Base-by-base conservation (phyloP, 441 rosid genomes). In the Codiaeum variegatum region DNA sequence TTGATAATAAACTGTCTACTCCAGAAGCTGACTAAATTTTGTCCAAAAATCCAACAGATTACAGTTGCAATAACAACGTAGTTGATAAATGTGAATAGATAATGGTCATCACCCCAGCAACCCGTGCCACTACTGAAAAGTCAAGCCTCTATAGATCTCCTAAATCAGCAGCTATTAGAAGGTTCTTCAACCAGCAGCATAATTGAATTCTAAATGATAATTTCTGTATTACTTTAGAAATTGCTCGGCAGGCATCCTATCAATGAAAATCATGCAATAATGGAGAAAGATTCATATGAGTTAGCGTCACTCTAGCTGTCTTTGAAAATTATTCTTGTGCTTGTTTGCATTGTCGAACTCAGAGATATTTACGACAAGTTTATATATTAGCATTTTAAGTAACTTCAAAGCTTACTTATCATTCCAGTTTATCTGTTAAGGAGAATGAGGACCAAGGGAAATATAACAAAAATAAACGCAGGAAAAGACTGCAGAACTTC, bases 1-100 rank as follows among this genome's bases (percentile, higher is more conserved):
- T 66, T 44, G 32, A 47, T 65, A 21, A 66, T 32, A 65, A 42
- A 63, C 18, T 26, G 28, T 28, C 3, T 34, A 34, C 32, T 42
- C 9, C 13, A 56, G 52, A 42, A 32, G 51, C 63, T 62, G 15
- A 40, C 47, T 69, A 32, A 73, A 67, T 62, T 38, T 23, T 79
- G n/a, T 60, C 44, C 49, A 44, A 71, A 75, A 66, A 76, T 63
- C 71, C 70, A 72, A 66, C 83, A 88, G 95, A 73, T 66, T 91
- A 71, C 83, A 86, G 75, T 83, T 91, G 73, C 82, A 76, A 60
- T 84, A 86, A 69, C 84, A 80, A 61, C 42, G 73, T 32, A 54
- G 78, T 46, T n/a, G 62, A 32, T n/a, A 67, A 62, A 32, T 26
- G 42, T 74, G 72, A 40, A 64, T 55, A 79, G 71, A 62, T 62